Evolutionary conservation across 177 flowering plant species (phyloP), one percentile per base, ranked within the genome.

Genomic region (Vitis hybrid): DNA sequence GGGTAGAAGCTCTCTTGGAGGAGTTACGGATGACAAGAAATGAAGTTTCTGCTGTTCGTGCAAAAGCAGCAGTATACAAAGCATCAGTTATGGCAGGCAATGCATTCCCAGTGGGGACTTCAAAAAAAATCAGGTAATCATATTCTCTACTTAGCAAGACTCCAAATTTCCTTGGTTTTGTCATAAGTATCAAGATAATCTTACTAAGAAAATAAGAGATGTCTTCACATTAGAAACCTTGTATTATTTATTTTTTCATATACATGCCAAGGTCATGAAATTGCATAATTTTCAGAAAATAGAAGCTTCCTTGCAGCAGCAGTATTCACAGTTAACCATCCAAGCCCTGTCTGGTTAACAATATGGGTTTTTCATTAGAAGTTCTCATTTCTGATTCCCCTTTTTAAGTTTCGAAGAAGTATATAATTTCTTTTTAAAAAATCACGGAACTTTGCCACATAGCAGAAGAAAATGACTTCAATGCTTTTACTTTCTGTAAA

Each of bases 1-100:
- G 98, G 75, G 97, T 95, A 26, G 95, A 91, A 62, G 85, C 78
- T 73, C 89, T 95, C 21, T 58, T 90, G 76, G 95, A 91, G 78
- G 99, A 95, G 80, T 69, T 93, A 66, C 83, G 94, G 57, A 72
- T 65, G 31, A 78, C 77, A 55, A 88, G 89, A 77, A 90, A 79
- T 76, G 98, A 95, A 82, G 85, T 86, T 64, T 83, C 99, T 29
- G 74, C 82, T 66, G 74, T 86, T 68, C 92, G 93, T 66, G 84
- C 90, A 61, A 86, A 90, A 80, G 87, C 88, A 69, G 99, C 99
- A 50, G 83, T 81, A 1, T 89, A 82, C 74, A 91, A 85, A 81
- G 99, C 98, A 69, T 90, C 97, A 65, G 74, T 65, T 18, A 64
- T 93, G 63, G 76, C 83, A 45, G 80, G 77, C 82, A 90, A 87